Base-by-base conservation (phyloP, 2,329 filamentous ascomycete genomes). In the Leptographium flavum region DNA sequence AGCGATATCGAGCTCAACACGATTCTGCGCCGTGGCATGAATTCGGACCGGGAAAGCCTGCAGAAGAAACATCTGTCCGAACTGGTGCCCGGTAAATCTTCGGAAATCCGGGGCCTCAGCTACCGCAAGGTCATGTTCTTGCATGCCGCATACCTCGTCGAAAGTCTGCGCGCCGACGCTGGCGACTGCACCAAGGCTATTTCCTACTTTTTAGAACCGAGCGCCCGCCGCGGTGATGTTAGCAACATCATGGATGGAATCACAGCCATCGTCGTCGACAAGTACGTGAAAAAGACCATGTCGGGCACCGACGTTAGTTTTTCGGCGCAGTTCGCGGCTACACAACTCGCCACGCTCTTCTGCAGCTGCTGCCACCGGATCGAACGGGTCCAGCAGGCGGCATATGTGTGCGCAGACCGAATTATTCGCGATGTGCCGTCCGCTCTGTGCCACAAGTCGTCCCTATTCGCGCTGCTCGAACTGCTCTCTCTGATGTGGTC, bases 1-100 rank as follows among this genome's bases (percentile, higher is more conserved):
- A 95, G 88, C 59, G 92, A 96, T 53, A 90, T 99, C 45, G 92
- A 98, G 57, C 74, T 98, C 35, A 96, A 98, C 57, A 94, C 87
- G 1, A 83, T 96, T 17, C 70, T 99, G 42, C 80, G 90, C 48
- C 78, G 92, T 49, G 90, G 88, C 17, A 85, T 87, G 68, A 86
- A 79, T 51, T 76, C 80, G 6, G 83, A 90, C 27, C 79, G 88
- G 49, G 80, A 87, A 45, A 64, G 78, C 2, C 75, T 83, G 50
- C 87, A 94, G 58, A 95, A 93, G 67, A 84, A 80, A 56, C 73
- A 79, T 8, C 71, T 99, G 21, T 70, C 73, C 4, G 74, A 77
- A 49, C 73, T 92, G 39, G 69, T 98, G 25, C 86, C 90, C 1
- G 71, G 75, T 6, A 84, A 82, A 55, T 79, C 87, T 49, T 69